Conservation (phyloP, 805 yeast genomes). For the Metschnikowia similis region DNA sequence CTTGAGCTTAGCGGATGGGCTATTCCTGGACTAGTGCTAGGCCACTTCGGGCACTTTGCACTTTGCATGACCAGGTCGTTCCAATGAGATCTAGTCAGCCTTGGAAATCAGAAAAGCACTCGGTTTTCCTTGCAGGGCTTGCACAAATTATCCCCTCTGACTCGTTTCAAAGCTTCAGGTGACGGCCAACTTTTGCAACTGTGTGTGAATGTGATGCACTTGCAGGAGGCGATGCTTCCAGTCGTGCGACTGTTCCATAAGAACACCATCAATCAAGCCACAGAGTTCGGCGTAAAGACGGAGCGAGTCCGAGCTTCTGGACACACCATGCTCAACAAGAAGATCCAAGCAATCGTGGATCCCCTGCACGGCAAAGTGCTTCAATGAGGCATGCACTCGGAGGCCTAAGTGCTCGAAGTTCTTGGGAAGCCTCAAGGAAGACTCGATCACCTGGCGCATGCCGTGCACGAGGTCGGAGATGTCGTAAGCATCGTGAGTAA, state of each 20-base stretch:
- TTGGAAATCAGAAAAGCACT: too few relatives aligned
- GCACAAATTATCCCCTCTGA: too few relatives aligned
- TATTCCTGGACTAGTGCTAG: too few relatives aligned
- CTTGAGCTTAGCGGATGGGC: too few relatives aligned
- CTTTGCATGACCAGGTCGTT: too few relatives aligned
- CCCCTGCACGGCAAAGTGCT: constrained; percentile 14
- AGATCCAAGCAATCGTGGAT: constrained; percentile 10
- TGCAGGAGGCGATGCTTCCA: constrained; percentile 11
- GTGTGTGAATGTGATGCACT: constrained; percentile 1
- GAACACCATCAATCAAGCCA: constrained; percentile 10
- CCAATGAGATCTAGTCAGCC: too few relatives aligned
- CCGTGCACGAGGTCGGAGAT: constrained; percentile 8
- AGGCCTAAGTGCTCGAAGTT: constrained; percentile 5
- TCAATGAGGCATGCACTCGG: constrained; percentile 11
- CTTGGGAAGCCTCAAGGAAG: constrained; percentile 8
- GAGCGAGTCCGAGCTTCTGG: neutral
- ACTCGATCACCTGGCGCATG: neutral
- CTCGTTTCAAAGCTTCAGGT: too few relatives aligned
- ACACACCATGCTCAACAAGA: neutral
- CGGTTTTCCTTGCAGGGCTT: too few relatives aligned
- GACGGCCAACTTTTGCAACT: neutral
- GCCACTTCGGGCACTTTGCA: too few relatives aligned
- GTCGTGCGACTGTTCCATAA: constrained; percentile 10
- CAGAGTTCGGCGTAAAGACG: constrained; percentile 1
- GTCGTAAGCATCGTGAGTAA: constrained; percentile 5